Evolutionary conservation across 768 basidiomycete genomes (phyloP).

Genomic region (Sporobolomyces roseus): DNA sequence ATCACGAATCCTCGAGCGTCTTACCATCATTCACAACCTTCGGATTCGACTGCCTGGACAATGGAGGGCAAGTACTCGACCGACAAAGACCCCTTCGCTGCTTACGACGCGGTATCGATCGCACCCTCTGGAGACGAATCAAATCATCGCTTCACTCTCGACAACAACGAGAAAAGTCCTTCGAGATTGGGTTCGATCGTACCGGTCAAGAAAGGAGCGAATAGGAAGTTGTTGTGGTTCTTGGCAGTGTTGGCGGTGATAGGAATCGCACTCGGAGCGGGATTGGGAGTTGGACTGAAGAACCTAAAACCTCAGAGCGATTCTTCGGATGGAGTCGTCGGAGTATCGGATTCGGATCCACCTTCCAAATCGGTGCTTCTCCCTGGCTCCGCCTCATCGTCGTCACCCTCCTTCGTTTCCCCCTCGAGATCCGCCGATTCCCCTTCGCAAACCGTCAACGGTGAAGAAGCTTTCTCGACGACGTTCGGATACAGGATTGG

Average conservation of each 20-base stretch:
- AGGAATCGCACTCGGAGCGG: slow-evolving; percentile 17
- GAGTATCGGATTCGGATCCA: slow-evolving; percentile 3
- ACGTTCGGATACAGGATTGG: slow-evolving; percentile 26
- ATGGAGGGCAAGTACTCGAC: slow-evolving; percentile 21
- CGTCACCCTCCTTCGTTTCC: not conserved
- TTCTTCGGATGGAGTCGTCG: slow-evolving; percentile 5
- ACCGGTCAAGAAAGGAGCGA: slow-evolving; percentile 9
- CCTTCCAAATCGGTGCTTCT: not conserved
- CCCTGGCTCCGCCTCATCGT: not conserved
- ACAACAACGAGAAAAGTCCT: slow-evolving; percentile 15
- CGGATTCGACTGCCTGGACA: slow-evolving; percentile 14
- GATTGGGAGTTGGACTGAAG: slow-evolving; percentile 22
- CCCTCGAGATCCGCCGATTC: not conserved
- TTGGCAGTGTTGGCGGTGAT: slow-evolving; percentile 14
- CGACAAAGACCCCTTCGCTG: not conserved
- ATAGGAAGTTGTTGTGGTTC: slow-evolving; percentile 5
- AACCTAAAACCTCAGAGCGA: not conserved
- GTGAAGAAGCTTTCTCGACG: slow-evolving; percentile 8
- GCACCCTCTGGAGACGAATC: slow-evolving; percentile 2
- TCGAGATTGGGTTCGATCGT: not conserved
- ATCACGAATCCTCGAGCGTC: not conserved
- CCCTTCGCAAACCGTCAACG: not conserved
- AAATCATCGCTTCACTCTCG: slow-evolving; percentile 36
- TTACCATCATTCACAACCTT: slow-evolving; percentile 4
- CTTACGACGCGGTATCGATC: slow-evolving; percentile 17